phyloP scores from a whole-genome alignment of 257 asterid species.

The Striga asiatica region DNA sequence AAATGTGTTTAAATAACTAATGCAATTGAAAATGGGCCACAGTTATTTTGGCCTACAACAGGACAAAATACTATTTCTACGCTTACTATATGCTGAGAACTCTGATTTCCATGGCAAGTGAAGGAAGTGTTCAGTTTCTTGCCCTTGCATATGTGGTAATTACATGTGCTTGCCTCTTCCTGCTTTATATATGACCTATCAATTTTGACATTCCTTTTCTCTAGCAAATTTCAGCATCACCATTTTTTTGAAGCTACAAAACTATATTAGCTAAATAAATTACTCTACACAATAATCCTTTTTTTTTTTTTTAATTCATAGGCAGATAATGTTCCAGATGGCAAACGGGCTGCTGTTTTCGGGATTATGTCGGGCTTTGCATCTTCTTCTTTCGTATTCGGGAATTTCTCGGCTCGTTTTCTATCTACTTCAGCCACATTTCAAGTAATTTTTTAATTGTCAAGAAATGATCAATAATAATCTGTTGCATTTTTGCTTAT shows the following conservation, averaged over 20 bases:
- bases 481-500: neutral
- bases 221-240: neutral
- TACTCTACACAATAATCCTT: neutral
- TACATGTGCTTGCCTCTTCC: neutral
- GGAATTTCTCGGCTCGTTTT: constrained; percentile 76
- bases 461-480: neutral
- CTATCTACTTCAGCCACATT: constrained; percentile 63
- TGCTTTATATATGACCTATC: neutral
- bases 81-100: constrained; percentile 58
- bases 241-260: too few species aligned
- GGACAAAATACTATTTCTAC: constrained; percentile 51
- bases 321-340: constrained; percentile 86
- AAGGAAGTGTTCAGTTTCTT: constrained; percentile 73
- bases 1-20: neutral
- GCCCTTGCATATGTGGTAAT: constrained; percentile 89
- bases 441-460: constrained; percentile 33
- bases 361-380: constrained; percentile 72
- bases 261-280: too few species aligned
- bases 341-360: constrained; percentile 55
- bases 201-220: neutral
- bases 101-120: constrained; percentile 56
- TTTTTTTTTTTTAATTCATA: constrained; percentile 15
- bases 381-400: constrained; percentile 77
- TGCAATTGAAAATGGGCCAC: constrained; percentile 5
- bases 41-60: constrained; percentile 67